These are phyloP conservation scores for Exophiala alcalophila DNA, from an alignment of 2,329 filamentous ascomycete genomes.

Conservation along the genomic window DNA sequence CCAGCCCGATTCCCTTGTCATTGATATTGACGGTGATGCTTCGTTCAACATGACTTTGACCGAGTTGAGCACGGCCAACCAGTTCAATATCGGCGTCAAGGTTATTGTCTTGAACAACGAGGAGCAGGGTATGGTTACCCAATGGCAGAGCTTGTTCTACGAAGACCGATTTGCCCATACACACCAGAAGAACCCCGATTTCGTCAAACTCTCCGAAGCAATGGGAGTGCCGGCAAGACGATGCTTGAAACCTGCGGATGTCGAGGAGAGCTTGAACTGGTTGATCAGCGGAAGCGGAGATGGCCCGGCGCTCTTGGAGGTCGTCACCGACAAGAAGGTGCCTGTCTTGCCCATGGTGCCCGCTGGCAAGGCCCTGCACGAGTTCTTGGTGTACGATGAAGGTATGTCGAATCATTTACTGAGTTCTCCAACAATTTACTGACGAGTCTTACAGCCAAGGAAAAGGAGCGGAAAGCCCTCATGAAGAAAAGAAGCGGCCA, in stretches of 20 bases:
- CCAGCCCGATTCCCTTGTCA: constrained; percentile 74
- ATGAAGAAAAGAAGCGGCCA: constrained; percentile 49
- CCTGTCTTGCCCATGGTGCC: constrained; percentile 98
- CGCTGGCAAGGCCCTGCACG: constrained; percentile 78
- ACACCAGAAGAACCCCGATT: constrained; percentile 93
- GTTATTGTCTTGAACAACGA: constrained; percentile 94
- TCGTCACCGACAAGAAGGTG: constrained; percentile 74
- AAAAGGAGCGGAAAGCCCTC: constrained; percentile 63
- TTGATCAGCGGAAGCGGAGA: constrained; percentile 70
- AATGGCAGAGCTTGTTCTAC: constrained; percentile 98
- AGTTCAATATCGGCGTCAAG: constrained; percentile 97
- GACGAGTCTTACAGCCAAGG: constrained; percentile 54
- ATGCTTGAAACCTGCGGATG: constrained; percentile 70
- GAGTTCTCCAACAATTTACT: constrained; percentile 6
- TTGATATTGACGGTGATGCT: constrained; percentile 97
- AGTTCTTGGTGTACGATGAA: constrained; percentile 86
- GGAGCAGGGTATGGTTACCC: constrained; percentile 97
- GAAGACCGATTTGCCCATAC: constrained; percentile 89
- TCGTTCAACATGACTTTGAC: constrained; percentile 99
- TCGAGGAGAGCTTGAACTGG: constrained; percentile 78
- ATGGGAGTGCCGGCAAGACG: constrained; percentile 80
- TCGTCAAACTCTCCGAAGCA: constrained; percentile 85
- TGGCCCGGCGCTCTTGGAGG: constrained; percentile 81
- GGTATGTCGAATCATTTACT: constrained; percentile 49
- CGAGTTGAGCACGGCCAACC: constrained; percentile 85